Evolutionary conservation across 1,284 basidiomycete species (phyloP), one percentile per base, ranked within the genome.

Genomic region (Cystobasidium pallidum): DNA sequence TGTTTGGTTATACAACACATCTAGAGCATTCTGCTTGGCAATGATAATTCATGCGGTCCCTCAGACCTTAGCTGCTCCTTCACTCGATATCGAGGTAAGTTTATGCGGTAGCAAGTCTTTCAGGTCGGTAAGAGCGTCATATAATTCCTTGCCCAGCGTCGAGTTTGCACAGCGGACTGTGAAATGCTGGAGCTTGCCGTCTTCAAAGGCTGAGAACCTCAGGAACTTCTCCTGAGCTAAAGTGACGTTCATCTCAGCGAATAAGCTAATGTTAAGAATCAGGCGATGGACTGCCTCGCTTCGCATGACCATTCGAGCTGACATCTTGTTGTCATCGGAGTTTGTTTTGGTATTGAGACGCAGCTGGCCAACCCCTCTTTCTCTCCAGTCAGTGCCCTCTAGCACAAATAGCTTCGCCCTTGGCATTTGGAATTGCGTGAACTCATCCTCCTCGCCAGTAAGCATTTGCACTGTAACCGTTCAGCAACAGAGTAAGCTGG

Each of bases 381-480:
- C 78, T 41, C 70, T 75, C 75, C 76, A 78, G 13, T 74, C 65
- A 7, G 73, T 74, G 2, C 75, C 76, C 17, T 75, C 62, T 67
- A 78, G 75, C n/a, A 73, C 75, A 43, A 66, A 78, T 61, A 78
- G 62, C 66, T 78, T 78, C 26, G 72, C 73, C 49, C 76, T 39
- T 13, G 68, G 59, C 2, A 76, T 72, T 30, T 61, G 66, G 58
- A 75, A 77, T 52, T 78, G 58, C 10, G 65, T 66, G 52, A 76
- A 70, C 51, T 78, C 78, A 32, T 71, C 70, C 68, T 78, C 78
- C 55, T 78, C 78, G 10, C 78, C 78, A 39, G 78, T 78, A 2
- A 74, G n/a, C 43, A 64, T 63, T 13, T 66, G 54, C 11, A 66
- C 59, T 64, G 45, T 15, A 64, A 39, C 1, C 24, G 2, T n/a